These are phyloP conservation scores for Fraxinus excelsior DNA, from an alignment of 257 asterid species.

Conservation along the genomic window DNA sequence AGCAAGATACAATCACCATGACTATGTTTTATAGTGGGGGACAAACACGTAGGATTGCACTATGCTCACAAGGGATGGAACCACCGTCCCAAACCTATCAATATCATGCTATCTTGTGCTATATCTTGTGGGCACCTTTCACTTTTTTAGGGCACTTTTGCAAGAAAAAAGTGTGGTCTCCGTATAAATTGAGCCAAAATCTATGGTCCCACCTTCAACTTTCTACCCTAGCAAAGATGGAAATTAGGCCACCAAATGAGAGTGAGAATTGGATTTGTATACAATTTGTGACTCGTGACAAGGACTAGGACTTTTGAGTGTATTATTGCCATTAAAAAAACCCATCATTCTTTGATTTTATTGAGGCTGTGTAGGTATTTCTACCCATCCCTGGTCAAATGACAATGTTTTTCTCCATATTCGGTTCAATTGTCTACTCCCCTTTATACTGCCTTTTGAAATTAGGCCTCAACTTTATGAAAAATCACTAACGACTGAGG, in stretches of 20 bases:
- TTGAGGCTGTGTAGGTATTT: neutral
- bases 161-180: neutral
- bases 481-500: neutral
- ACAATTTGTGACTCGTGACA: neutral
- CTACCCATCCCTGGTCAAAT: constrained; percentile 27
- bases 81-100: constrained; percentile 5
- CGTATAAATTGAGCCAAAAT: neutral
- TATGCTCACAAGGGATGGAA: neutral
- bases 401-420: constrained; percentile 8
- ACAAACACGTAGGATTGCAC: constrained; percentile 18
- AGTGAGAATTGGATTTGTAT: neutral
- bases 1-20: neutral
- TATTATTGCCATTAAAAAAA: constrained; percentile 22
- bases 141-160: neutral
- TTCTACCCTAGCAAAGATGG: neutral
- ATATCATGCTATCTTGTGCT: constrained; percentile 5
- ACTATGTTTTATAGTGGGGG: constrained; percentile 9
- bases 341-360: neutral
- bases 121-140: neutral
- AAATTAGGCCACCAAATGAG: neutral
- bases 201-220: neutral
- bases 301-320: neutral
- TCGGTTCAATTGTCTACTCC: constrained; percentile 13
- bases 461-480: constrained; percentile 19
- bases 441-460: constrained; percentile 27